Conservation (phyloP, 164 flowering plant genomes). For the Magnolia changhungtana region DNA sequence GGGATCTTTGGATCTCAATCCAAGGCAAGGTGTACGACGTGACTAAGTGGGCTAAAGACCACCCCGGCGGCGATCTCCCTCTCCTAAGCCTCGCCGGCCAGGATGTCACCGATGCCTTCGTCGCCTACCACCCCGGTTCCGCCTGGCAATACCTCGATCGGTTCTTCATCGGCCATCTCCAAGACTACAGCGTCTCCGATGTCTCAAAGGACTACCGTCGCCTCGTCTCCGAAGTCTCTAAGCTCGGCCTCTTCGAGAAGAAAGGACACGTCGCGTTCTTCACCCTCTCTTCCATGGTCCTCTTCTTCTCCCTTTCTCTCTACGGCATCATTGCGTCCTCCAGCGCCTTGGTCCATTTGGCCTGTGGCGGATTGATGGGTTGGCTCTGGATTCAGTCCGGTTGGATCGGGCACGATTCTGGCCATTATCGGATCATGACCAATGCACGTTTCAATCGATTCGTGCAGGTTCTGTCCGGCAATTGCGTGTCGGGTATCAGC, state of each 20-base stretch:
- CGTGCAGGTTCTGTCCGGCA: slow-evolving; percentile 46
- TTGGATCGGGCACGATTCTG: slow-evolving; percentile 65
- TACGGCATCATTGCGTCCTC: slow-evolving; percentile 38
- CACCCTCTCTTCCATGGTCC: slow-evolving; percentile 18
- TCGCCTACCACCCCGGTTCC: slow-evolving; percentile 71
- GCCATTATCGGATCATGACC: slow-evolving; percentile 52
- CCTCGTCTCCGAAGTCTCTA: slow-evolving; percentile 45
- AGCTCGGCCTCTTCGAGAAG: slow-evolving; percentile 64
- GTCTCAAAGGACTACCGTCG: slow-evolving; percentile 67
- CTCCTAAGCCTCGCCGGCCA: slow-evolving; percentile 62
- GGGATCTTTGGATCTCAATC: slow-evolving; percentile 85
- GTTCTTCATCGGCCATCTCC: slow-evolving; percentile 51
- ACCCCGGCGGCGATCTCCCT: slow-evolving; percentile 76
- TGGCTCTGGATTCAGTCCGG: slow-evolving; percentile 52
- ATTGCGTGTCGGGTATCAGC: slow-evolving; percentile 61
- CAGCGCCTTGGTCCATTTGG: slow-evolving; percentile 32
- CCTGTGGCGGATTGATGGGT: slow-evolving; percentile 46
- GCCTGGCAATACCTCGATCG: slow-evolving; percentile 67
- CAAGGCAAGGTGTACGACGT: slow-evolving; percentile 84
- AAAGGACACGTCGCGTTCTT: slow-evolving; percentile 41
- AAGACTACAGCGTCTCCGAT: slow-evolving; percentile 55
- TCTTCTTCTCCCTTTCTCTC: slow-evolving; percentile 28
- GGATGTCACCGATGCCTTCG: slow-evolving; percentile 78
- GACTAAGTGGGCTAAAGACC: slow-evolving; percentile 57
- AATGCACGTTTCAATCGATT: slow-evolving; percentile 30